Conservation (phyloP, 306 rosid genomes). For the Vachellia collinsii region DNA sequence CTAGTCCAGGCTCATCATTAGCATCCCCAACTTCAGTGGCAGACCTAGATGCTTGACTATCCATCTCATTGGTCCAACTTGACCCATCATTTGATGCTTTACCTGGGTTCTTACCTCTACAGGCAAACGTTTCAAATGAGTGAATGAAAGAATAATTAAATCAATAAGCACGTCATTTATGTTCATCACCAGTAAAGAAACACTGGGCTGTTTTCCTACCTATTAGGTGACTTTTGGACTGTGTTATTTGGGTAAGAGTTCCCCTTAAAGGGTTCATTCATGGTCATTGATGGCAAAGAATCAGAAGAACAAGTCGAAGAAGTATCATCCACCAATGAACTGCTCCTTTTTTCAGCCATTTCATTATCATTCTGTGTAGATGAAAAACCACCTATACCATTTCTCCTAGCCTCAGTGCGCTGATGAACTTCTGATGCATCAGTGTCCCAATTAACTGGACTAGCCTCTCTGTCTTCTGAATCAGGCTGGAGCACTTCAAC, state of each 20-base stretch:
- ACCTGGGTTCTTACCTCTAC: constrained; percentile 70
- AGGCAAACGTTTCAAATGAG: constrained; percentile 32
- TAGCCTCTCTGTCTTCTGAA: constrained; percentile 88
- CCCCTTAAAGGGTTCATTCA: constrained; percentile 70
- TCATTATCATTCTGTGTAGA: constrained; percentile 75
- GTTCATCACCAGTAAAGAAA: constrained; percentile 28
- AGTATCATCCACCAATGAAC: constrained; percentile 82
- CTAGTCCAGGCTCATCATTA: constrained; percentile 52
- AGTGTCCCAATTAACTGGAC: constrained; percentile 91
- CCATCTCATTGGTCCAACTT: constrained; percentile 67
- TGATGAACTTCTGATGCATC: constrained; percentile 91
- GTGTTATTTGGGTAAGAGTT: constrained; percentile 52
- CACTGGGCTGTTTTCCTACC: constrained; percentile 47
- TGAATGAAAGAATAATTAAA: neutral
- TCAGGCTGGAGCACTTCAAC: constrained; percentile 72
- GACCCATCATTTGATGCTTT: constrained; percentile 52
- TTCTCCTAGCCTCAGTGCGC: constrained; percentile 67
- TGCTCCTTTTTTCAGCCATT: constrained; percentile 64
- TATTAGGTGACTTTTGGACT: constrained; percentile 68
- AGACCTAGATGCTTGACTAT: constrained; percentile 62
- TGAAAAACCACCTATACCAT: constrained; percentile 57
- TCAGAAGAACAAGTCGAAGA: constrained; percentile 97
- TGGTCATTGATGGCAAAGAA: constrained; percentile 79
- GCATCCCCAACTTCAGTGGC: constrained; percentile 51
- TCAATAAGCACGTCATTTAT: constrained; percentile 11